These are phyloP conservation scores for Alternaria sp. DNA, from an alignment of 2,329 filamentous ascomycete genomes.

Conservation along the genomic window DNA sequence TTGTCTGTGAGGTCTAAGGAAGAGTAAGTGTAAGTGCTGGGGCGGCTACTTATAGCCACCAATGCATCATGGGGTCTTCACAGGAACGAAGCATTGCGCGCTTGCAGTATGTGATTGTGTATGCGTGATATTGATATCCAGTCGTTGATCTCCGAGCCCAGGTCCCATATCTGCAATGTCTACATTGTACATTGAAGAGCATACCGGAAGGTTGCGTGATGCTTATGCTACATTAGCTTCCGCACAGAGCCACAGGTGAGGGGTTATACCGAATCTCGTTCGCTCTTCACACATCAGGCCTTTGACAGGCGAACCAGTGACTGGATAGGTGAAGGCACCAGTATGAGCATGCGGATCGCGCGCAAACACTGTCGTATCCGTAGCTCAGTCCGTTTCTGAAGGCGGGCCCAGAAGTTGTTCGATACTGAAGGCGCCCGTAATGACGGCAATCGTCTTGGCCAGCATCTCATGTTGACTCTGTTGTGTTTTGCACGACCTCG, in stretches of 20 bases:
- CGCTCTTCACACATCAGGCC: not conserved
- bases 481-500: slow-evolving; percentile 36
- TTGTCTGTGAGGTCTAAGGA: not conserved
- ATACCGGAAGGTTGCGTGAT: not conserved
- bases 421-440: not conserved
- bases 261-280: not conserved
- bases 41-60: not conserved
- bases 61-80: not conserved
- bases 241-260: not conserved
- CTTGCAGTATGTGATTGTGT: not conserved
- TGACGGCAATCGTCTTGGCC: not conserved
- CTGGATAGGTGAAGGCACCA: not conserved
- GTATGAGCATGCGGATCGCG: not conserved
- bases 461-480: slow-evolving; percentile 15
- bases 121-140: not conserved
- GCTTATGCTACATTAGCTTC: not conserved
- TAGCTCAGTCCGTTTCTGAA: not conserved
- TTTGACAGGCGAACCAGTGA: not conserved
- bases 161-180: not conserved
- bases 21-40: not conserved
- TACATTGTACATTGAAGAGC: not conserved
- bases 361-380: not conserved
- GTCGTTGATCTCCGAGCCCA: not conserved
- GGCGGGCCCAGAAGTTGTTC: too few species aligned
- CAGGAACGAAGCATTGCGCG: not conserved